Percentiles rank a stretch among this genome's conserved stretches.
These are phyloP conservation scores for Cyberlindnera euphorbiiphila DNA, from an alignment of 805 yeast species.

Conservation along the genomic window DNA sequence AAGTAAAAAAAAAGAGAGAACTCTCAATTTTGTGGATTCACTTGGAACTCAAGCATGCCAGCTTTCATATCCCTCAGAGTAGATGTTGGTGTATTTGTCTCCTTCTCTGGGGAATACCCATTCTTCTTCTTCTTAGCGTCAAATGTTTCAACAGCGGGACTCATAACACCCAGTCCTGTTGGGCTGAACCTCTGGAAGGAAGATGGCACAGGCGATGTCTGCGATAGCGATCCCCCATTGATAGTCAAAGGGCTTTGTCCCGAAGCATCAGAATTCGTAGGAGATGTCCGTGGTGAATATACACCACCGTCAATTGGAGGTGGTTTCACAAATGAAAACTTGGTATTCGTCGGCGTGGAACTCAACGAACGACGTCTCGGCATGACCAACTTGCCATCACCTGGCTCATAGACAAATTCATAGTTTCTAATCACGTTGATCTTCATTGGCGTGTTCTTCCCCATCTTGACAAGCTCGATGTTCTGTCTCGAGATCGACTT, in stretches of 20 bases:
- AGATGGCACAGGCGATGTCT: slow-evolving; percentile 19
- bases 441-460: slow-evolving; percentile 9
- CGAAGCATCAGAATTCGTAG: slow-evolving; percentile 25
- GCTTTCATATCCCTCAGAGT: slow-evolving; percentile 16
- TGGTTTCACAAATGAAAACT: slow-evolving; percentile 23
- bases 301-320: slow-evolving; percentile 20
- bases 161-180: slow-evolving; percentile 6
- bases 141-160: slow-evolving; percentile 9
- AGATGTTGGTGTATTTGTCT: slow-evolving; percentile 4
- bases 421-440: slow-evolving; percentile 18
- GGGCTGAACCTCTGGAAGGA: slow-evolving; percentile 18
- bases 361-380: slow-evolving; percentile 20
- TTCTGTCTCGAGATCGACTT: slow-evolving; percentile 7
- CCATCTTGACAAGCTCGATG: slow-evolving; percentile 1
- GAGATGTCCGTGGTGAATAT: slow-evolving; percentile 25
- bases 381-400: slow-evolving; percentile 13
- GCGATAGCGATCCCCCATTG: slow-evolving; percentile 7
- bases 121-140: slow-evolving; percentile 3
- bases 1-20: not conserved
- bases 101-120: slow-evolving; percentile 2
- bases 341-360: slow-evolving; percentile 20
- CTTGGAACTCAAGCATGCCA: slow-evolving; percentile 20
- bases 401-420: slow-evolving; percentile 27
- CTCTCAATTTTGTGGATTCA: slow-evolving; percentile 4
- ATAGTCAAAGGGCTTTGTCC: slow-evolving; percentile 22